Percentiles rank a stretch among this genome's conserved stretches.
Evolutionary conservation across 345 rosid species (phyloP).

Genomic region (Hibiscus tridactylites): DNA sequence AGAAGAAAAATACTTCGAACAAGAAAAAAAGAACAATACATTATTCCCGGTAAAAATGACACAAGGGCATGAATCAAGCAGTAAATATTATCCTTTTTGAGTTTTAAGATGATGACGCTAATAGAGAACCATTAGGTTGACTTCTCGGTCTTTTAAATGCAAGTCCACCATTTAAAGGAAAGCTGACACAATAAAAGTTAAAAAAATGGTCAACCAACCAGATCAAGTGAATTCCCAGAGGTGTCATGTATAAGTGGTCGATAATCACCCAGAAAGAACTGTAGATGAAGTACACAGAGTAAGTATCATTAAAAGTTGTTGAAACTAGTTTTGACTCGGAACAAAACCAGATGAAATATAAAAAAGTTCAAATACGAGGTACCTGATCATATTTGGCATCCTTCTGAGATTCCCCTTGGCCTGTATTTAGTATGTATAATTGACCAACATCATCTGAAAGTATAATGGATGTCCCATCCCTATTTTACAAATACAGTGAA

Average conservation of each 20-base stretch:
- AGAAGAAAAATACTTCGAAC: not conserved
- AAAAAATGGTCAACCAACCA: slow-evolving; percentile 42
- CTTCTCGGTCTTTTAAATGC: not conserved
- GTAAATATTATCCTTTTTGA: not conserved
- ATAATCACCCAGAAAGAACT: slow-evolving; percentile 98
- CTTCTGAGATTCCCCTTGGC: slow-evolving; percentile 93
- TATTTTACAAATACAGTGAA: slow-evolving; percentile 18
- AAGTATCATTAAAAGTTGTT: slow-evolving; percentile 1
- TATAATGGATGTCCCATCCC: slow-evolving; percentile 95
- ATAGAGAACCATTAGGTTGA: not conserved
- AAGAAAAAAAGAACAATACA: not conserved
- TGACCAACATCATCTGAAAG: slow-evolving; percentile 99
- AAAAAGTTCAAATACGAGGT: slow-evolving; percentile 5
- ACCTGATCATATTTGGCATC: slow-evolving; percentile 99
- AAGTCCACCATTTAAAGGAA: not conserved
- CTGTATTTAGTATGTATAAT: slow-evolving; percentile 76
- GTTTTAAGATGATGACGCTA: not conserved
- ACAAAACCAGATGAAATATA: slow-evolving; percentile 5
- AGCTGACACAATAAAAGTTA: not conserved
- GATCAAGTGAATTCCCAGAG: slow-evolving; percentile 81
- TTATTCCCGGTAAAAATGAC: slow-evolving; percentile 1
- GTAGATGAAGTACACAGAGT: slow-evolving; percentile 19
- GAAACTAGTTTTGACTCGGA: not conserved
- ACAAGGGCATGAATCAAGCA: not conserved
- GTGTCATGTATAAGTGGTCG: slow-evolving; percentile 87